Conservation (phyloP, 2,329 filamentous ascomycete genomes). For the Sclerotinia spermophila region DNA sequence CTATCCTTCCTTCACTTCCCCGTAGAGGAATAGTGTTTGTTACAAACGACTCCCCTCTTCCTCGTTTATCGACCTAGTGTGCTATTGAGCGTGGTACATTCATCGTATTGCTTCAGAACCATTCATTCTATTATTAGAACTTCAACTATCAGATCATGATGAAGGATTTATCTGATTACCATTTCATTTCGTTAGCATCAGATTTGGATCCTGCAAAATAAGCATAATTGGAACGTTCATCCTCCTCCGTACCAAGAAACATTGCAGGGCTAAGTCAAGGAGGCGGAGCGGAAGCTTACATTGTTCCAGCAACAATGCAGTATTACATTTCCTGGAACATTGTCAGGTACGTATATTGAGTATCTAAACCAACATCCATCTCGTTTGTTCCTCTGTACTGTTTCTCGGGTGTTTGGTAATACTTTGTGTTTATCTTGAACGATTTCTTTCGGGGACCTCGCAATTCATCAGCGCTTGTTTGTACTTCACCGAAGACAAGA, state of each 20-base stretch:
- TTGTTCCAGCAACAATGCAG: not conserved
- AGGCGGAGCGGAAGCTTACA: not conserved
- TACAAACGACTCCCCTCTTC: not conserved
- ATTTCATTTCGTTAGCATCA: conserved; percentile 2
- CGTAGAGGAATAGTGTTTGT: not conserved
- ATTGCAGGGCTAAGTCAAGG: not conserved
- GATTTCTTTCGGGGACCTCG: not conserved
- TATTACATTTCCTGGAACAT: not conserved
- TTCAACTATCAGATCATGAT: not conserved
- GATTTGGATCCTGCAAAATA: not conserved
- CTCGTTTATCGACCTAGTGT: not conserved
- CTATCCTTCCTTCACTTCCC: not conserved
- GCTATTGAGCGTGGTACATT: not conserved
- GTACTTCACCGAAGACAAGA: not conserved
- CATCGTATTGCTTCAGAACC: not conserved
- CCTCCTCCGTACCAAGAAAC: not conserved
- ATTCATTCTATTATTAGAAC: not conserved
- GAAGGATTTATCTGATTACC: not conserved
- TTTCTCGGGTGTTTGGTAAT: not conserved
- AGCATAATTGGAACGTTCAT: not conserved
- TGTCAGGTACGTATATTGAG: not conserved
- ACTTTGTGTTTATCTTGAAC: not conserved
- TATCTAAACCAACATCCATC: not conserved
- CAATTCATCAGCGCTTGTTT: not conserved
- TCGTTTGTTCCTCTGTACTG: not conserved